These are phyloP conservation scores for Rhizopus arrhizus DNA, from an alignment of 371 early-diverging fungal species.

Conservation along the genomic window DNA sequence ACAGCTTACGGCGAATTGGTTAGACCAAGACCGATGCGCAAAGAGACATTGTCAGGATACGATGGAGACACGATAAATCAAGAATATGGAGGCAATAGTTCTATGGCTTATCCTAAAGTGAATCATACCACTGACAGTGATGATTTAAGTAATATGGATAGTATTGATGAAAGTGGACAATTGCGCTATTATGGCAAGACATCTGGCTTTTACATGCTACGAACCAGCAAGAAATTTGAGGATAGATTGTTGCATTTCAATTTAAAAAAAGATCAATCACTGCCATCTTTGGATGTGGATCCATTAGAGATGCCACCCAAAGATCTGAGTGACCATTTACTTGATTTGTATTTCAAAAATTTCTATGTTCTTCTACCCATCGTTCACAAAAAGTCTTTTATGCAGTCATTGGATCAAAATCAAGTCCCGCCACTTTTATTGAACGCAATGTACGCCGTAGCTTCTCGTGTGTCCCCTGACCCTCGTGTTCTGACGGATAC, in stretches of 20 bases:
- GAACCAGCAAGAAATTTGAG: conserved; percentile 39
- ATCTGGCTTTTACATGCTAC: conserved; percentile 54
- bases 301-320: conserved; percentile 61
- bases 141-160: conserved; percentile 8
- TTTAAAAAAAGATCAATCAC: conserved; percentile 21
- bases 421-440: conserved; percentile 47
- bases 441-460: conserved; percentile 51
- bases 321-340: conserved; percentile 64
- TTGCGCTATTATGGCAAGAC: conserved; percentile 53
- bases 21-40: conserved; percentile 34
- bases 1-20: conserved; percentile 50
- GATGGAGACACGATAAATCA: conserved; percentile 12
- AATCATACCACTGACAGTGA: not conserved
- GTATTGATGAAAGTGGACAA: conserved; percentile 49
- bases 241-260: conserved; percentile 42
- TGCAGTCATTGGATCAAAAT: conserved; percentile 38
- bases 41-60: conserved; percentile 26
- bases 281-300: conserved; percentile 27
- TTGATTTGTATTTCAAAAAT: conserved; percentile 68
- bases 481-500: conserved; percentile 39
- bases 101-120: not conserved
- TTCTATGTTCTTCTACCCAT: conserved; percentile 71
- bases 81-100: not conserved
- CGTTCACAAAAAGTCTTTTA: conserved; percentile 68
- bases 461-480: conserved; percentile 49